These are phyloP conservation scores for Alloascoidea hylecoeti DNA, from an alignment of 805 yeast species.

Conservation along the genomic window DNA sequence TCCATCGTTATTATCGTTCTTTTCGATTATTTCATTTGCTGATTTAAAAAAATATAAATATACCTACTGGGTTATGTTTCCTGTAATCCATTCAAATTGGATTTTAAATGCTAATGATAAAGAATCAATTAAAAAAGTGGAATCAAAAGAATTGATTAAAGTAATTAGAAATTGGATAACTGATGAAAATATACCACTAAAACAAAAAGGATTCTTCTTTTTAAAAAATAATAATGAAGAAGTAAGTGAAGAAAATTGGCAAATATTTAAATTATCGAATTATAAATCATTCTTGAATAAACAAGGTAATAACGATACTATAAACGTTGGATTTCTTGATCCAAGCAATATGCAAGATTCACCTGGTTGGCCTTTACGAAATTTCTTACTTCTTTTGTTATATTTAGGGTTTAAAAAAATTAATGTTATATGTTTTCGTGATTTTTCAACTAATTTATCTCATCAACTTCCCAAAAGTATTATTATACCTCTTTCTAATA, in stretches of 20 bases:
- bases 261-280: conserved; percentile 6
- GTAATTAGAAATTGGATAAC: conserved; percentile 7
- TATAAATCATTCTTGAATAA: conserved; percentile 10
- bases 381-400: conserved; percentile 29
- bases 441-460: conserved; percentile 7
- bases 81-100: conserved; percentile 28
- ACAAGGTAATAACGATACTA: conserved; percentile 6
- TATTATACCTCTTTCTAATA: conserved; percentile 13
- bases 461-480: conserved; percentile 11
- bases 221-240: conserved; percentile 8
- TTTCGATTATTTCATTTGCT: conserved; percentile 54
- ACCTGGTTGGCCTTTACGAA: conserved; percentile 36
- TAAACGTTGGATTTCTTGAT: conserved; percentile 23
- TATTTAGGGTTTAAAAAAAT: conserved; percentile 20
- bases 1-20: conserved; percentile 26
- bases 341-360: conserved; percentile 17
- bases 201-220: conserved; percentile 17
- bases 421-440: conserved; percentile 25
- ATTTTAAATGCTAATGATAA: conserved; percentile 10
- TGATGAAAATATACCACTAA: conserved; percentile 6
- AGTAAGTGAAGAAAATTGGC: conserved; percentile 8
- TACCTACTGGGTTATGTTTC: conserved; percentile 83
- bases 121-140: conserved; percentile 4
- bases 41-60: conserved; percentile 84
- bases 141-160: conserved; percentile 6